Base-by-base conservation (phyloP, 2,329 filamentous ascomycete species). In the Talaromyces atroroseus region DNA sequence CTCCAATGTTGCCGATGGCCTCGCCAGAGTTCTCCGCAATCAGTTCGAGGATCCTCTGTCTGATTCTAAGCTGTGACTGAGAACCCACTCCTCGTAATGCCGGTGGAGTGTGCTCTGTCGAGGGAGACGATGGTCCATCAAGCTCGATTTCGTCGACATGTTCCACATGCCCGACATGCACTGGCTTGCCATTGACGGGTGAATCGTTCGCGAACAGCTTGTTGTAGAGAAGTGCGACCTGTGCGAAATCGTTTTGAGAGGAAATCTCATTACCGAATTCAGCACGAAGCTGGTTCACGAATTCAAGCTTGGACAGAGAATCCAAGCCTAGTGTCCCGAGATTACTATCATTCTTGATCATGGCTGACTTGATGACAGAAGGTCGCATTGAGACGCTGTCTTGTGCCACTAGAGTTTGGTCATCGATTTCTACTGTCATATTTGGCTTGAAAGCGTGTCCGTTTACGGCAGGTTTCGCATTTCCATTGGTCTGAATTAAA, bases 11-110 rank as follows among this genome's bases (percentile, higher is more conserved):
- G n/a, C 40, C 44, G 0, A 49, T 32, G n/a, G 54, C 49, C 18
- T 51, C 38, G 8, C 48, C 54, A 6, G 48, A 56, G 8, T 56
- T 56, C 8, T 56, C 54, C 20, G 54, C 42, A 56, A 56, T 56
- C 24, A 56, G n/a, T 12, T 56, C 54, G 16, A 56, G 48, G n/a
- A 56, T 56, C 2, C 54, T 40, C 23, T 56, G 54, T 20, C 49
- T 51, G 14, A 44, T 56, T 26, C 54, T 51, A 2, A 56, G n/a
- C 23, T 47, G 50, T 10, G 54, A 56, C 32, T 56, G 47, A 12
- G 49, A 20, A 5, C 44, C 49, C 16, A 3, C 36, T 42, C 49
- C 49, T 29, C 20, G 36, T 5, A 21, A 24, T 23, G 11, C 48
- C 16, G 40, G 20, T 5, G 48, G n/a, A 23, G 29, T 38, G 2